Evolutionary conservation across 179 eudicot species (phyloP).

Genomic region (Vitellaria paradoxa): DNA sequence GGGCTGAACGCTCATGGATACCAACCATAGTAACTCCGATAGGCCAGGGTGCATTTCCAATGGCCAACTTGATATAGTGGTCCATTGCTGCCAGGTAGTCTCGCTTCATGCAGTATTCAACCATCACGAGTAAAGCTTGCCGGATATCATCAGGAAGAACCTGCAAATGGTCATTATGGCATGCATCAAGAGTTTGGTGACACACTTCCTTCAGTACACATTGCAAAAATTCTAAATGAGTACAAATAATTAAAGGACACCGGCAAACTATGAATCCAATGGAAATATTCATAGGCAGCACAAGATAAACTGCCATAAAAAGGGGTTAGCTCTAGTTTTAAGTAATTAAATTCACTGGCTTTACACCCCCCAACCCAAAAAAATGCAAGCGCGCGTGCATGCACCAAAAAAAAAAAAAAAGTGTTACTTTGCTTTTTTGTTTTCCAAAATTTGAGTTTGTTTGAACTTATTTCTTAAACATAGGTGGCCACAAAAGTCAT

Average conservation of each 20-base stretch:
- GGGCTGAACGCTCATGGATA: conserved; percentile 98
- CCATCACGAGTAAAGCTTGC: conserved; percentile 64
- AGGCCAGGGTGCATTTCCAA: conserved; percentile 99
- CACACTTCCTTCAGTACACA: background rate
- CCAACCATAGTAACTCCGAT: conserved; percentile 99
- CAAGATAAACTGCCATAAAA: background rate
- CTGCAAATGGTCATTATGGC: conserved; percentile 24
- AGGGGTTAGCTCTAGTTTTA: background rate
- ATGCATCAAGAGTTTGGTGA: background rate
- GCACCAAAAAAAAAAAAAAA: too few species aligned
- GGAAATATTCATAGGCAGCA: background rate
- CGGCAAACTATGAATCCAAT: background rate
- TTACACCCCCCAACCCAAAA: too few species aligned
- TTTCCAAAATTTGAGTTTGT: too few species aligned
- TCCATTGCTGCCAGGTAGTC: conserved; percentile 97
- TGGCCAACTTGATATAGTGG: conserved; percentile 89
- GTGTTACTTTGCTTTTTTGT: too few species aligned
- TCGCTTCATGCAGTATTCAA: conserved; percentile 74
- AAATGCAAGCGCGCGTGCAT: too few species aligned
- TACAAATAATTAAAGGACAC: too few species aligned
- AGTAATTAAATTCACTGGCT: too few species aligned
- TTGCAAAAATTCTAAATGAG: background rate
- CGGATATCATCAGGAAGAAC: conserved; percentile 84
- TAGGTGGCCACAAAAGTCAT: too few species aligned
- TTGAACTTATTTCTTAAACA: too few species aligned